Conservation (phyloP, 441 rosid genomes). For the Erysimum cheiri region DNA sequence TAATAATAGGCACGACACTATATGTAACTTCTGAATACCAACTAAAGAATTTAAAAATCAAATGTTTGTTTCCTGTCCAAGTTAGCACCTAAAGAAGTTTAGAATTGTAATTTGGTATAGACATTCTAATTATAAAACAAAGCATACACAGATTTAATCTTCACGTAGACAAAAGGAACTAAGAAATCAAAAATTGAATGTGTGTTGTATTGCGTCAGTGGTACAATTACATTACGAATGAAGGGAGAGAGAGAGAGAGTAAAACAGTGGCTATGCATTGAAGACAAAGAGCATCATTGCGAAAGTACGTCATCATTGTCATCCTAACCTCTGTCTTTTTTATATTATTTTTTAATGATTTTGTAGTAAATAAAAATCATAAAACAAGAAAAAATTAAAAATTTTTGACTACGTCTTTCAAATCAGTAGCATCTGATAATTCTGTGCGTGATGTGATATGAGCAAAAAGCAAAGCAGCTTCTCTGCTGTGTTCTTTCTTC, state of each 20-base stretch:
- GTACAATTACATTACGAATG: slow-evolving; percentile 30
- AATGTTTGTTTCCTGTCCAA: not conserved
- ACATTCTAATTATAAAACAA: not conserved
- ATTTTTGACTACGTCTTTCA: slow-evolving; percentile 33
- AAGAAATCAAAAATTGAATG: slow-evolving; percentile 3
- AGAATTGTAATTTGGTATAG: not conserved
- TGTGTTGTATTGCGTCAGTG: slow-evolving; percentile 29
- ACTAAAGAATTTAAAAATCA: not conserved
- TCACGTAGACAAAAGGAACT: slow-evolving; percentile 13
- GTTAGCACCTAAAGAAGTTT: not conserved
- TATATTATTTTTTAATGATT: not conserved
- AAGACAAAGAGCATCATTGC: slow-evolving; percentile 63
- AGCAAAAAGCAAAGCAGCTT: slow-evolving; percentile 35
- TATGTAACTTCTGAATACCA: no score
- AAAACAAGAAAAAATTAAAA: not conserved
- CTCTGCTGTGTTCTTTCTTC: slow-evolving; percentile 22
- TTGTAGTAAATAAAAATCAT: slow-evolving; percentile 1
- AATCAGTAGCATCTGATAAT: slow-evolving; percentile 38
- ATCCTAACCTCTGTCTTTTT: slow-evolving; percentile 47
- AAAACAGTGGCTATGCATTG: slow-evolving; percentile 47
- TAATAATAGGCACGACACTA: no score
- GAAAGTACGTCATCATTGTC: slow-evolving; percentile 80
- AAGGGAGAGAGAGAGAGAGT: slow-evolving; percentile 37
- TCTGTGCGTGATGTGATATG: slow-evolving; percentile 41
- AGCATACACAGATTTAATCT: not conserved